These are phyloP conservation scores for Chrysanthemum makinoi DNA, from an alignment of 129 eudicot genomes.

Conservation along the genomic window DNA sequence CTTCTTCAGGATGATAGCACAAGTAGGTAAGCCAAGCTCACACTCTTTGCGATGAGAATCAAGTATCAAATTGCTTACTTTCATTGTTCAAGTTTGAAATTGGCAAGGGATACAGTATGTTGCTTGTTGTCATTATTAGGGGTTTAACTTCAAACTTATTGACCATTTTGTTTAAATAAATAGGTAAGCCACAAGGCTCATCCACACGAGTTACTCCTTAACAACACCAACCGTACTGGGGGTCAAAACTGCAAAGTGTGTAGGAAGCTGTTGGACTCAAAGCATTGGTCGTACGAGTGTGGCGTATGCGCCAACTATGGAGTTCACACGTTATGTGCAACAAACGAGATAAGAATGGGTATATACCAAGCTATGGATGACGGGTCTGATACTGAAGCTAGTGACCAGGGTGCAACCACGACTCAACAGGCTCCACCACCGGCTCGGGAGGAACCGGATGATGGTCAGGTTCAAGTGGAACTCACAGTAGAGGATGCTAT, in stretches of 20 bases:
- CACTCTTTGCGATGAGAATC: no score
- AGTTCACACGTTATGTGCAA: constrained; percentile 57
- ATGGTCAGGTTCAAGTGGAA: constrained; percentile 34
- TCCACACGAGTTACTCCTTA: constrained; percentile 45
- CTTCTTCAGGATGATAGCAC: no score
- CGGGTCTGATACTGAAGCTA: constrained; percentile 11
- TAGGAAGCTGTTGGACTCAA: constrained; percentile 33
- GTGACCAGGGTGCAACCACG: constrained; percentile 13
- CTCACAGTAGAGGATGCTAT: constrained; percentile 35
- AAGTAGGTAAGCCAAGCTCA: no score
- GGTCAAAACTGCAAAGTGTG: constrained; percentile 46
- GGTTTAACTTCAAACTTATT: neutral
- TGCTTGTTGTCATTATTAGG: neutral
- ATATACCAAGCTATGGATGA: constrained; percentile 43
- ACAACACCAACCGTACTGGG: constrained; percentile 1
- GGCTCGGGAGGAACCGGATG: constrained; percentile 17
- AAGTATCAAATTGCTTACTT: no score
- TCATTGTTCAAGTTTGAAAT: no score
- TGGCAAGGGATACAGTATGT: neutral
- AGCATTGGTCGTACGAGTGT: constrained; percentile 53
- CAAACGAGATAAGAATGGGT: constrained; percentile 56
- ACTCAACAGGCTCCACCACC: constrained; percentile 21
- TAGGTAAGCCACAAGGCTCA: constrained; percentile 50
- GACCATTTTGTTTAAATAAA: neutral
- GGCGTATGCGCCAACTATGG: constrained; percentile 39